Evolutionary conservation across 2,329 filamentous ascomycete species (phyloP).

Genomic region (Lachnellula arida): DNA sequence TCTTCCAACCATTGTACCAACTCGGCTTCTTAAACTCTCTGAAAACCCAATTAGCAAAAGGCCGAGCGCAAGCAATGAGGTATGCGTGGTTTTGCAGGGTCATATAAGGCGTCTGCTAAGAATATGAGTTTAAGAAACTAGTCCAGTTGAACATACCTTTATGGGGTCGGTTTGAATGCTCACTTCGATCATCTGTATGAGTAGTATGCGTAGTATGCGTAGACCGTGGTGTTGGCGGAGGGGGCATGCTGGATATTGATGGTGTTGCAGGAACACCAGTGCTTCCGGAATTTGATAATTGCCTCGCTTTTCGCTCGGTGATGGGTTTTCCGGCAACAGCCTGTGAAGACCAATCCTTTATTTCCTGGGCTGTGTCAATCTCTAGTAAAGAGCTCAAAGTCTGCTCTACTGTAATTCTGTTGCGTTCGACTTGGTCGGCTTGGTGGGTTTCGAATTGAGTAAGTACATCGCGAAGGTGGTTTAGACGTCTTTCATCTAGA

Average conservation of each 20-base stretch:
- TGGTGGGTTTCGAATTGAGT: slow-evolving; percentile 94
- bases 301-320: slow-evolving; percentile 28
- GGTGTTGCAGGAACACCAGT: neutral
- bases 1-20: slow-evolving; percentile 66
- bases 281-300: slow-evolving; percentile 25
- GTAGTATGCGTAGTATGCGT: slow-evolving; percentile 18
- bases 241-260: slow-evolving; percentile 17
- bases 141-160: slow-evolving; percentile 10
- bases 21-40: slow-evolving; percentile 56
- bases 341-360: slow-evolving; percentile 61
- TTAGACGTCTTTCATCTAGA: slow-evolving; percentile 81
- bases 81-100: too few relatives aligned
- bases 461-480: slow-evolving; percentile 83
- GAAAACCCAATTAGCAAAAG: slow-evolving; percentile 23
- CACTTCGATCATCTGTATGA: slow-evolving; percentile 26
- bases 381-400: slow-evolving; percentile 80
- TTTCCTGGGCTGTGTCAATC: slow-evolving; percentile 81
- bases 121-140: neutral
- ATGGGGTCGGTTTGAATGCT: slow-evolving; percentile 19
- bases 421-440: slow-evolving; percentile 77
- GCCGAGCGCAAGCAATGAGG: slow-evolving; percentile 4
- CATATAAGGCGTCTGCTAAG: too few relatives aligned
- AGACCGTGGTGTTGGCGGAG: slow-evolving; percentile 25
- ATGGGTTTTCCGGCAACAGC: slow-evolving; percentile 34
- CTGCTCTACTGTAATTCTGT: slow-evolving; percentile 68